Evolutionary conservation across 768 basidiomycete genomes (phyloP).

Genomic region (Xerocomellus intermedius): DNA sequence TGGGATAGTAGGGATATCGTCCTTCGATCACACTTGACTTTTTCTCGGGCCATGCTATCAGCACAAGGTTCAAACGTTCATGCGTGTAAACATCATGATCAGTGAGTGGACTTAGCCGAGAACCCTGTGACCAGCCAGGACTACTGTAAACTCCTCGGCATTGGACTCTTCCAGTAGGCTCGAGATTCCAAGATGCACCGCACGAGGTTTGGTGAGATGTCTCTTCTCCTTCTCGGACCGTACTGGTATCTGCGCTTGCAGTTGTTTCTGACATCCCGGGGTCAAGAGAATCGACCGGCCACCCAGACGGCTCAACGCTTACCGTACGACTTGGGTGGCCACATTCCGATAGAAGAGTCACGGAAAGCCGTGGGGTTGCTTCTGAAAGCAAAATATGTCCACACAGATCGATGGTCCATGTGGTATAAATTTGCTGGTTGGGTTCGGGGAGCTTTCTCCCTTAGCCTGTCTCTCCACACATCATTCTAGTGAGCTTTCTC

Average conservation of each 20-base stretch:
- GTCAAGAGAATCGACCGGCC: neutral
- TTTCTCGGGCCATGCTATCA: too few species aligned
- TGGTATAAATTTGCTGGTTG: neutral
- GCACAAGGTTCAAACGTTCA: too few species aligned
- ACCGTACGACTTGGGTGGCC: neutral
- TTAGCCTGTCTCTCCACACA: neutral
- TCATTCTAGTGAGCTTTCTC: neutral
- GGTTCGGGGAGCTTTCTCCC: neutral
- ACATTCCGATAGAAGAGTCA: neutral
- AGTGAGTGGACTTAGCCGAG: too few species aligned
- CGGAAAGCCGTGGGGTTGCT: neutral
- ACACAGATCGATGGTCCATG: neutral
- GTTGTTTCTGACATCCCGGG: neutral
- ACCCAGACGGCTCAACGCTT: neutral
- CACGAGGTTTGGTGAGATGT: neutral
- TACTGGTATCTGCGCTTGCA: neutral
- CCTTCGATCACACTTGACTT: too few species aligned
- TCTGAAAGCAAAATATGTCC: neutral
- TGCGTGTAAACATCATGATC: too few species aligned
- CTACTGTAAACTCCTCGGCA: too few species aligned
- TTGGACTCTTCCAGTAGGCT: too few species aligned
- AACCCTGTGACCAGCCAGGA: too few species aligned
- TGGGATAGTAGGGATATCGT: too few species aligned
- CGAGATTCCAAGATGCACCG: neutral
- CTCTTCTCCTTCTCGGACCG: neutral